Percentiles rank a stretch among this genome's conserved stretches.
These are phyloP conservation scores for Barnettozyma sucrosica DNA, from an alignment of 805 yeast species.

Conservation along the genomic window DNA sequence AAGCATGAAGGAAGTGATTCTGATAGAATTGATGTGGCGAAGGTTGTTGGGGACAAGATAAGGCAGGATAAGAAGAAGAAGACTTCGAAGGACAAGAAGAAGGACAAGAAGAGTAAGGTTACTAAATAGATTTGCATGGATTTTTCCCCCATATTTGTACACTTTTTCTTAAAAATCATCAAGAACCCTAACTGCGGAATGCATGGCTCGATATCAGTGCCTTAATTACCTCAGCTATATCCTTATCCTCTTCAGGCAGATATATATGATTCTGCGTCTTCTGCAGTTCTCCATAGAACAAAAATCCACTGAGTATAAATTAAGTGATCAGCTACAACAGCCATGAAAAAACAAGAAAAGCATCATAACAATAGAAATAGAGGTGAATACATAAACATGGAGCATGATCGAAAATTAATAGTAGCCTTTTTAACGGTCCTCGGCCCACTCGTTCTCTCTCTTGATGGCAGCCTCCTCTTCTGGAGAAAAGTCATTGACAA, in stretches of 20 bases:
- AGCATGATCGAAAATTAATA: neutral
- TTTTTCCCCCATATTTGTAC: too few relatives aligned
- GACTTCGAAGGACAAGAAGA: constrained; percentile 4
- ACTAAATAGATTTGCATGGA: constrained; percentile 1
- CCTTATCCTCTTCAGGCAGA: too few relatives aligned
- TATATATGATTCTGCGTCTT: too few relatives aligned
- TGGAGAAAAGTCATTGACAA: constrained; percentile 77
- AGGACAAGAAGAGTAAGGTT: constrained; percentile 5
- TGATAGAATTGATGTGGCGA: constrained; percentile 5
- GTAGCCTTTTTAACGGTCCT: constrained; percentile 53
- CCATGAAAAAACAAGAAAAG: too few relatives aligned
- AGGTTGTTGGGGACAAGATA: constrained; percentile 9
- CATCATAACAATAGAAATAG: neutral
- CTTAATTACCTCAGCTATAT: too few relatives aligned
- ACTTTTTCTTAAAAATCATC: too few relatives aligned
- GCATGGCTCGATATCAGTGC: too few relatives aligned
- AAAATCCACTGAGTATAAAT: too few relatives aligned
- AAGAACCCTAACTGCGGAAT: too few relatives aligned
- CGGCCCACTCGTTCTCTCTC: constrained; percentile 90
- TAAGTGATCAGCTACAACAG: too few relatives aligned
- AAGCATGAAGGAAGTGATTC: constrained; percentile 8
- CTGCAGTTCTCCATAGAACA: too few relatives aligned
- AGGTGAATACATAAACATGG: neutral
- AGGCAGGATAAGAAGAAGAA: constrained; percentile 3
- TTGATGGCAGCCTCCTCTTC: constrained; percentile 86